A percentile compares a stretch with the other conserved stretches of the same genome.
phyloP scores from a whole-genome alignment of 768 basidiomycete genomes.

The Calocybe cyanea region DNA sequence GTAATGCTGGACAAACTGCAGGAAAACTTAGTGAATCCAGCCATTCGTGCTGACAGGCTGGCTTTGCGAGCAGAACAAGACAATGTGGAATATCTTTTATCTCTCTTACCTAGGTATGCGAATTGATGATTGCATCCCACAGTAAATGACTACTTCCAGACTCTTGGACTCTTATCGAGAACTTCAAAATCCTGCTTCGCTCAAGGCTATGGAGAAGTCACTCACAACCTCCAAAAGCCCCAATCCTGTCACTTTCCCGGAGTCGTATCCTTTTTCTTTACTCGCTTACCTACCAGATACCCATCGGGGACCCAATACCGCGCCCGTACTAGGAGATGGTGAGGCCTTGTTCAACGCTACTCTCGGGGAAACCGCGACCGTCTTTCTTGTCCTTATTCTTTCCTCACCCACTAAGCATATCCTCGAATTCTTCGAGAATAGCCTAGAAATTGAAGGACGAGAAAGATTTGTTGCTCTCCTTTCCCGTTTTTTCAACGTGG shows the following conservation, averaged over 20 bases:
- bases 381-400: conserved; percentile 76
- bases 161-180: conserved; percentile 87
- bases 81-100: conserved; percentile 82
- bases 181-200: conserved; percentile 64
- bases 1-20: conserved; percentile 90
- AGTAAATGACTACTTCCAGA: conserved; percentile 33
- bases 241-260: conserved; percentile 83
- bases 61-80: conserved; percentile 80
- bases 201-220: conserved; percentile 65
- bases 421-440: conserved; percentile 71
- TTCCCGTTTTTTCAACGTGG: conserved; percentile 76
- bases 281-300: conserved; percentile 61
- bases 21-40: conserved; percentile 68
- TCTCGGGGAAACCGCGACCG: conserved; percentile 82
- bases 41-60: conserved; percentile 55
- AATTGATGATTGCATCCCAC: background rate
- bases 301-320: conserved; percentile 37
- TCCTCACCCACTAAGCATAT: conserved; percentile 79
- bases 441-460: conserved; percentile 84
- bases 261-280: conserved; percentile 90
- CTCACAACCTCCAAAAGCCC: conserved; percentile 52
- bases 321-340: conserved; percentile 39
- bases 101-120: conserved; percentile 78
- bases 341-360: conserved; percentile 64
- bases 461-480: conserved; percentile 73